phyloP scores from a whole-genome alignment of 371 early-diverging fungal species.

The Mortierella sp. region DNA sequence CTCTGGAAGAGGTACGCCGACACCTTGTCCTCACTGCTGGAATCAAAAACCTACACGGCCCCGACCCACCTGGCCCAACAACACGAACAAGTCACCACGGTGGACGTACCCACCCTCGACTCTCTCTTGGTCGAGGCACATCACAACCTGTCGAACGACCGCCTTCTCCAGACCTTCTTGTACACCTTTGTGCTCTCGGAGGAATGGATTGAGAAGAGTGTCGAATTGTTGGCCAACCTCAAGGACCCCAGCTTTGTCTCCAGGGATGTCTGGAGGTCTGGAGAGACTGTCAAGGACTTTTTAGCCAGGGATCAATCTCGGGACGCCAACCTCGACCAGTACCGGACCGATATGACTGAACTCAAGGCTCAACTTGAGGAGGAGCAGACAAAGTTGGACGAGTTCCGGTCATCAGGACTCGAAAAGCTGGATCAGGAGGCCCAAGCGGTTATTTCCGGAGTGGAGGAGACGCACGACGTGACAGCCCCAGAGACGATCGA shows the following conservation, averaged over 20 bases:
- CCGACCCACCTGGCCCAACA: conserved; percentile 36
- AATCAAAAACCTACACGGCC: conserved; percentile 28
- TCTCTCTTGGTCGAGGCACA: conserved; percentile 20
- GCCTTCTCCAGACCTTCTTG: conserved; percentile 30
- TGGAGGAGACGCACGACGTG: conserved; percentile 40
- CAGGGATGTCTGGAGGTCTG: conserved; percentile 38
- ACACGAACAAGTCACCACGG: conserved; percentile 17
- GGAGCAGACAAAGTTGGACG: conserved; percentile 31
- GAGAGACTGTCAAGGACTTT: conserved; percentile 27
- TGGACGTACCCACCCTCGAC: conserved; percentile 26
- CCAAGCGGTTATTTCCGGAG: conserved; percentile 20
- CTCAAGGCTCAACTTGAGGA: conserved; percentile 34
- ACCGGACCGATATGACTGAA: conserved; percentile 14
- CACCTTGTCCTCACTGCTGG: conserved; percentile 25
- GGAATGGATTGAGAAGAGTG: conserved; percentile 34
- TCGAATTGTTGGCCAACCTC: conserved; percentile 40
- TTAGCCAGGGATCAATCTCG: conserved; percentile 26
- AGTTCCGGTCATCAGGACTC: conserved; percentile 25
- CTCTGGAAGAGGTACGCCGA: conserved; percentile 35
- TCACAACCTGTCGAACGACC: conserved; percentile 42
- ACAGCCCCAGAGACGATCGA: conserved; percentile 22
- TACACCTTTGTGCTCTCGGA: conserved; percentile 21
- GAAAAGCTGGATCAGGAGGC: conserved; percentile 33
- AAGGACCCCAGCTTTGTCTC: conserved; percentile 34
- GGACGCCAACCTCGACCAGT: conserved; percentile 35